Percentiles rank a stretch among this genome's conserved stretches.
phyloP scores from a whole-genome alignment of 1,139 yeast genomes.

The Lodderomyces theae region DNA sequence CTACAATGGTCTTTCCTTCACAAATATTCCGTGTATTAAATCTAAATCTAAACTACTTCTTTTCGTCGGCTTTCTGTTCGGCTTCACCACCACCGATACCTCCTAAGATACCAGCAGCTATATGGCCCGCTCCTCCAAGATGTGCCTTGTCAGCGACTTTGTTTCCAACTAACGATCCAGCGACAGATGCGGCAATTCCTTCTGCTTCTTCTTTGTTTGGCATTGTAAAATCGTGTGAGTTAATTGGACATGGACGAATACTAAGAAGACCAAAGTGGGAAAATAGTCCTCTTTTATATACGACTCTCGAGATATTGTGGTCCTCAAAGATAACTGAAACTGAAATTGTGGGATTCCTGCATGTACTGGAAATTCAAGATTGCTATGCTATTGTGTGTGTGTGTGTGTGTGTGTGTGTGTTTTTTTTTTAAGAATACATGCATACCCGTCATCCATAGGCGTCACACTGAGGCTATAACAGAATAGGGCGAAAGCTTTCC shows the following conservation, averaged over 20 bases:
- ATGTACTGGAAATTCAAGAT: neutral
- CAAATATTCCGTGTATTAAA: no score
- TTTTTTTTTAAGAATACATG: neutral
- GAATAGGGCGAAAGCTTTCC: neutral
- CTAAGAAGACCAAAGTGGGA: neutral
- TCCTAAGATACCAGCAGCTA: constrained; percentile 35
- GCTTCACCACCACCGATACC: constrained; percentile 32
- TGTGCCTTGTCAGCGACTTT: constrained; percentile 36
- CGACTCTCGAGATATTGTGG: neutral
- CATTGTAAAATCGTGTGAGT: no score
- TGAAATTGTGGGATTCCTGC: constrained; percentile 1
- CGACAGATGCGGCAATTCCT: constrained; percentile 30
- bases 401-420: no score
- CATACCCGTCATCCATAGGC: neutral
- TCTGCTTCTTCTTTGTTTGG: constrained; percentile 17
- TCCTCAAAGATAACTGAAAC: neutral
- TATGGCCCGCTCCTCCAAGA: constrained; percentile 34
- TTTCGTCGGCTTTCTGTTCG: constrained; percentile 30
- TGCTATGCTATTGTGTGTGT: neutral
- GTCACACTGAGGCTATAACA: neutral
- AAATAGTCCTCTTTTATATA: neutral
- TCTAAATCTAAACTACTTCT: constrained; percentile 7
- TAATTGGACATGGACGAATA: no score
- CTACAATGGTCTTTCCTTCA: no score
- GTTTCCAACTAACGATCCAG: constrained; percentile 32